These are phyloP conservation scores for Monascus ruber DNA, from an alignment of 2,329 filamentous ascomycete genomes.

Conservation along the genomic window DNA sequence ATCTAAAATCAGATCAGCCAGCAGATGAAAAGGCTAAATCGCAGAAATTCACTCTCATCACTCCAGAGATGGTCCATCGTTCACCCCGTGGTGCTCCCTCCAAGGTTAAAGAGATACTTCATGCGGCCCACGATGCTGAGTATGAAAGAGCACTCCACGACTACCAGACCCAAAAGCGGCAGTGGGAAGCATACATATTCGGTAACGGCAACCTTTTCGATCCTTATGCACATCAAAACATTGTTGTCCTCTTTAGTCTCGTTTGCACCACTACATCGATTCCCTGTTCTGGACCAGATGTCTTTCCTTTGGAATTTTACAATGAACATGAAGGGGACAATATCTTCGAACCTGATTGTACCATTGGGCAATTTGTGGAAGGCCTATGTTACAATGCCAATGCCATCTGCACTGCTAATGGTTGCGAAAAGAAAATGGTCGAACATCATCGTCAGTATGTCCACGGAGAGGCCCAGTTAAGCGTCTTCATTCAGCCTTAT, in stretches of 20 bases:
- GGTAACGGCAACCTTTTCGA: slow-evolving; percentile 85
- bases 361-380: slow-evolving; percentile 88
- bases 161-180: slow-evolving; percentile 84
- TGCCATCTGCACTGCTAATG: slow-evolving; percentile 67
- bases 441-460: slow-evolving; percentile 96
- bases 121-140: slow-evolving; percentile 90
- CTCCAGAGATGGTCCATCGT: slow-evolving; percentile 87
- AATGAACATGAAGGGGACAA: slow-evolving; percentile 66
- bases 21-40: slow-evolving; percentile 52
- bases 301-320: slow-evolving; percentile 88
- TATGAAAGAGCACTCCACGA: slow-evolving; percentile 91
- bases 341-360: slow-evolving; percentile 73
- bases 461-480: slow-evolving; percentile 87
- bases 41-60: slow-evolving; percentile 78
- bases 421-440: slow-evolving; percentile 77
- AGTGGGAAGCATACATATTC: slow-evolving; percentile 92
- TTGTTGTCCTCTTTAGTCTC: slow-evolving; percentile 84
- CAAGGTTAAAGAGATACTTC: slow-evolving; percentile 84
- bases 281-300: slow-evolving; percentile 78
- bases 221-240: slow-evolving; percentile 90
- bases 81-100: slow-evolving; percentile 67
- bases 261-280: slow-evolving; percentile 91
- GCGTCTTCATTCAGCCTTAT: slow-evolving; percentile 73
- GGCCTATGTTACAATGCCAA: slow-evolving; percentile 69
- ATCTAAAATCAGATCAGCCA: slow-evolving; percentile 27